phyloP scores from a whole-genome alignment of 225 moss, liverwort and hornwort species.

The Marchantia paleacea region DNA sequence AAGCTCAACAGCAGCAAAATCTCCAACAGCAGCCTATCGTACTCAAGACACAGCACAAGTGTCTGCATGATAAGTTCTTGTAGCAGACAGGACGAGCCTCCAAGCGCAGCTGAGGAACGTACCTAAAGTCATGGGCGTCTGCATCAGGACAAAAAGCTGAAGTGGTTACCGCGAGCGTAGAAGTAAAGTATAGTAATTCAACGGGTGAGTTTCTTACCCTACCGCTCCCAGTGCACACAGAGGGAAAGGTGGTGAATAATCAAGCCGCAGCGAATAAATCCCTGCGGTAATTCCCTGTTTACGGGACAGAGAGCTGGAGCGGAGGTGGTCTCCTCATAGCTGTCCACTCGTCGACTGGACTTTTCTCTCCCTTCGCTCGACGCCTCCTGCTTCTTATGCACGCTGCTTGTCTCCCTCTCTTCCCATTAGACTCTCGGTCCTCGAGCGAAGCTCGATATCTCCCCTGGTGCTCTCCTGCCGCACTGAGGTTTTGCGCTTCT shows the following conservation, averaged over 20 bases:
- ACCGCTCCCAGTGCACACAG: not conserved
- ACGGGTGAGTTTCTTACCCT: not conserved
- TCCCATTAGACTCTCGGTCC: not conserved
- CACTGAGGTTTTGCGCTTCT: not conserved
- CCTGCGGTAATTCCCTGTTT: not conserved
- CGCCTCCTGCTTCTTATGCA: constrained; percentile 6
- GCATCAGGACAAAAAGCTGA: not conserved
- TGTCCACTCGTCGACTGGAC: constrained; percentile 5
- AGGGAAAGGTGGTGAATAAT: not conserved
- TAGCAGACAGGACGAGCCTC: not conserved
- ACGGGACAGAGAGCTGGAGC: not conserved
- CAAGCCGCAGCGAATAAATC: no score
- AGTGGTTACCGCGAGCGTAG: not conserved
- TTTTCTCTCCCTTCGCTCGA: constrained; percentile 2
- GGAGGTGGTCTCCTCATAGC: not conserved
- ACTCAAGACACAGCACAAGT: not conserved
- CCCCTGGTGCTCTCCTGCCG: not conserved
- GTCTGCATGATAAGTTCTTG: not conserved
- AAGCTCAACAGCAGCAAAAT: not conserved
- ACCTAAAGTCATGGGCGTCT: not conserved
- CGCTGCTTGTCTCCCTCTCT: not conserved
- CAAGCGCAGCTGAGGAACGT: not conserved
- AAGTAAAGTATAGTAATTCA: not conserved
- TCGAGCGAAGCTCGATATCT: constrained; percentile 2
- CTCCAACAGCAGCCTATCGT: not conserved